phyloP scores from a whole-genome alignment of 371 early-diverging fungal species.

The Mucor circinelloides region DNA sequence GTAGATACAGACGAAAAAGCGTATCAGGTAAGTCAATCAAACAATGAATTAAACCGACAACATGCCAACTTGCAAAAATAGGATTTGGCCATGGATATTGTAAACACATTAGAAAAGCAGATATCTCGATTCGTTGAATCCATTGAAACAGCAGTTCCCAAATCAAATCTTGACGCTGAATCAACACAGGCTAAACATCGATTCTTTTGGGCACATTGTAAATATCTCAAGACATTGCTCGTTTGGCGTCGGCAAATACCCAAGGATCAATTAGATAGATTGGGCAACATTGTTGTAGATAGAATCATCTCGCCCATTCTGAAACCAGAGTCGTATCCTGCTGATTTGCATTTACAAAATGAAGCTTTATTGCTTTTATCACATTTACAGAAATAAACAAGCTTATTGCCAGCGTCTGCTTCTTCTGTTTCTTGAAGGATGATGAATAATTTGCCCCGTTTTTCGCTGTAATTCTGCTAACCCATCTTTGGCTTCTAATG shows the following conservation, averaged over 20 bases:
- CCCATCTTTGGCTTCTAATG: conserved; percentile 38
- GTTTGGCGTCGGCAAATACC: conserved; percentile 37
- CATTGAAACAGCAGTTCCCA: conserved; percentile 19
- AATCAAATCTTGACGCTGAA: conserved; percentile 11
- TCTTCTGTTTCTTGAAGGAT: conserved; percentile 39
- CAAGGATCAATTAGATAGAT: conserved; percentile 16
- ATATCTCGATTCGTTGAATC: conserved; percentile 31
- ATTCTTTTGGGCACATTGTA: conserved; percentile 43
- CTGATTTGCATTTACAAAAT: conserved; percentile 12
- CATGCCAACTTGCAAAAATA: background rate
- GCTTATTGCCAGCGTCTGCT: conserved; percentile 21
- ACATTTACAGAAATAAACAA: conserved; percentile 5
- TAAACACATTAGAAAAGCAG: conserved; percentile 33
- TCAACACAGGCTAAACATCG: conserved; percentile 31
- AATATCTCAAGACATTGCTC: conserved; percentile 37
- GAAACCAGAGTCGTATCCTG: conserved; percentile 18
- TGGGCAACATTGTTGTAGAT: conserved; percentile 26
- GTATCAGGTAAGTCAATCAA: conserved; percentile 28
- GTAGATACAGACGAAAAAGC: conserved; percentile 42
- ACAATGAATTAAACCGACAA: background rate
- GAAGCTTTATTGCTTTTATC: conserved; percentile 12
- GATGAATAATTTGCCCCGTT: conserved; percentile 31
- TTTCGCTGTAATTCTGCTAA: conserved; percentile 31
- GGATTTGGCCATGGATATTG: conserved; percentile 29
- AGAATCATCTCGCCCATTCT: conserved; percentile 33